Conservation (phyloP, 2,329 filamentous ascomycete species). For the Coniochaeta sp. region DNA sequence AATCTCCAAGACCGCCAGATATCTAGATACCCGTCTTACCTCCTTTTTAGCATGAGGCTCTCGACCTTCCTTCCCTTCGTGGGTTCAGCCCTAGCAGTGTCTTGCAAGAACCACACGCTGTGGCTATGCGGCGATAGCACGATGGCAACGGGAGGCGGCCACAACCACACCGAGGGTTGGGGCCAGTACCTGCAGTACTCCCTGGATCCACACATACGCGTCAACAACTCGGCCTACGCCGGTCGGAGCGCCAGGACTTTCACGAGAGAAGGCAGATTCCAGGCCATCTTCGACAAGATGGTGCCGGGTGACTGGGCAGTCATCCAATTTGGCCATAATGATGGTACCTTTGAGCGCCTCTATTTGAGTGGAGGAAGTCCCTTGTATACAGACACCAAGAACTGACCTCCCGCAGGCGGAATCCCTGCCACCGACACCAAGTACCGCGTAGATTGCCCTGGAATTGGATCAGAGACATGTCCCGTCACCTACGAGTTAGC, state of each 20-base stretch:
- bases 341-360: slow-evolving; percentile 32
- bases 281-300: slow-evolving; percentile 44
- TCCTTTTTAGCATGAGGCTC: neutral
- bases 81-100: neutral
- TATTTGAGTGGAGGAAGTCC: neutral
- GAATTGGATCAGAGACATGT: slow-evolving; percentile 46
- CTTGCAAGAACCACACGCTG: neutral
- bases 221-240: slow-evolving; percentile 58
- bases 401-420: slow-evolving; percentile 24
- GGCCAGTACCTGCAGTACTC: slow-evolving; percentile 51
- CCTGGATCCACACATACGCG: slow-evolving; percentile 30
- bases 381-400: too few relatives aligned
- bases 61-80: neutral
- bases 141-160: slow-evolving; percentile 43
- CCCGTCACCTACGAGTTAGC: slow-evolving; percentile 36
- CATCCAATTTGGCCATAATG: slow-evolving; percentile 69
- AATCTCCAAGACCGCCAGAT: neutral
- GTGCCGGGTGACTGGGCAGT: slow-evolving; percentile 56
- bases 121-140: slow-evolving; percentile 45
- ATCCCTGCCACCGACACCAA: slow-evolving; percentile 48
- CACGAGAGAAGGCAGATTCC: slow-evolving; percentile 59
- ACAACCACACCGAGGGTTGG: slow-evolving; percentile 48
- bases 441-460: slow-evolving; percentile 51
- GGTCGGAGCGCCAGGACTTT: slow-evolving; percentile 61
- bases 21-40: neutral